Evolutionary conservation across 2,329 filamentous ascomycete species (phyloP).

Genomic region (Cladosporium colombiae): DNA sequence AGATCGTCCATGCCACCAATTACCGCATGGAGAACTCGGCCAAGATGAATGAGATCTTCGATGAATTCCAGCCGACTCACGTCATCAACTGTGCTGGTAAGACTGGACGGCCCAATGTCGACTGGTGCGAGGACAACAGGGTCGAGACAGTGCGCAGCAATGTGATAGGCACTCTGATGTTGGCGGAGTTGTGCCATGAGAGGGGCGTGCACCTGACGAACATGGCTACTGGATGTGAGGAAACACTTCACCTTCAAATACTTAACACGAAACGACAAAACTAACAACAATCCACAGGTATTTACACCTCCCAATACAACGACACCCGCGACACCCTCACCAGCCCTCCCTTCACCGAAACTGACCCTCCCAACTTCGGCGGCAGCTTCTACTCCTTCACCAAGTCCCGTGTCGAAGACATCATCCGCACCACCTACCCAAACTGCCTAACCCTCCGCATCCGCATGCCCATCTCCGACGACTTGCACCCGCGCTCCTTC

Average conservation of each 20-base stretch:
- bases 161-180: conserved; percentile 64
- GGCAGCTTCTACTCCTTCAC: conserved; percentile 70
- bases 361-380: conserved; percentile 63
- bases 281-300: conserved; percentile 23
- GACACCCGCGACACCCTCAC: conserved; percentile 58
- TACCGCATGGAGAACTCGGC: conserved; percentile 66
- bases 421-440: conserved; percentile 62
- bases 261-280: no score
- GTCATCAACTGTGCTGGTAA: conserved; percentile 67
- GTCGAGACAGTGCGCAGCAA: conserved; percentile 68
- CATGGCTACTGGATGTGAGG: conserved; percentile 65
- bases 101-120: conserved; percentile 68
- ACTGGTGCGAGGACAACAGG: conserved; percentile 72
- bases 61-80: conserved; percentile 63
- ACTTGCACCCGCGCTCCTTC: conserved; percentile 66
- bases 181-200: conserved; percentile 62
- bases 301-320: conserved; percentile 31
- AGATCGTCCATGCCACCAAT: conserved; percentile 62
- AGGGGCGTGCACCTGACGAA: conserved; percentile 64
- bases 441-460: conserved; percentile 66
- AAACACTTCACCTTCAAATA: background rate
- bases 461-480: conserved; percentile 69
- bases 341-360: conserved; percentile 62
- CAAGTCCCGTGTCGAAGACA: conserved; percentile 66
- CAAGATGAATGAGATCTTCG: conserved; percentile 58